Base-by-base conservation (phyloP, 106 monocot genomes). In the Narthecium ossifragum region DNA sequence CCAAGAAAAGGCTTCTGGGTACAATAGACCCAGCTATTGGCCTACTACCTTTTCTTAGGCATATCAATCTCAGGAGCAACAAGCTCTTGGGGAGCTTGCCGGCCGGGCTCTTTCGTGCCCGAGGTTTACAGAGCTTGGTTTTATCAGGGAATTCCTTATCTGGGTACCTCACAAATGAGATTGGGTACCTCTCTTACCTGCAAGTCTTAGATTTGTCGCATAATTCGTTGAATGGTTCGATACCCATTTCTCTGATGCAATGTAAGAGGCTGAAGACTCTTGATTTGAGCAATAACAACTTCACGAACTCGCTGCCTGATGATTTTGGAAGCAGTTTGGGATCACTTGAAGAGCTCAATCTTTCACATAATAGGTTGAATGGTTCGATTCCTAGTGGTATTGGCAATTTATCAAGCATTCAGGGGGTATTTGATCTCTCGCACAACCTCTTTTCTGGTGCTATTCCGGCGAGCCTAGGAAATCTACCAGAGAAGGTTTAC, bases 401-500 rank as follows among this genome's bases (percentile, higher is more conserved):
- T 13, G 88, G 85, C 8, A 83, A 78, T 23, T 80, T 93, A 34
- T 70, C 82, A 12, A 65, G 61, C 28, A 79, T 93, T 15, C 77
- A 78, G 38, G 82, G 81, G 7, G 83, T 82, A 1, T 51, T 60
- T 0, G 85, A 93, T 52, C 62, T 93, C 59, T 89, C 89, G 15
- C 93, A 93, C 55, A 89, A 93, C 62, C 53, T 39, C 29, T 89
- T 93, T 61, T 82, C 88, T 14, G 85, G 93, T 26, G 23, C 34
- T 13, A 67, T 93, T 34, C 93, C 93, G 8, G 64, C 53, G 38
- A 89, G 72, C 60, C 80, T 93, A 1, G 93, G 88, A 7, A 64
- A 66, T 31, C 63, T 93, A 26, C 88, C 93, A 8, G 93, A 93
- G 77, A 89, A 81, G 73, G 82, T 93, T 17, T 93, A 88, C 59